Conservation (phyloP, 2,329 filamentous ascomycete species). For the Aspergillus sojae region DNA sequence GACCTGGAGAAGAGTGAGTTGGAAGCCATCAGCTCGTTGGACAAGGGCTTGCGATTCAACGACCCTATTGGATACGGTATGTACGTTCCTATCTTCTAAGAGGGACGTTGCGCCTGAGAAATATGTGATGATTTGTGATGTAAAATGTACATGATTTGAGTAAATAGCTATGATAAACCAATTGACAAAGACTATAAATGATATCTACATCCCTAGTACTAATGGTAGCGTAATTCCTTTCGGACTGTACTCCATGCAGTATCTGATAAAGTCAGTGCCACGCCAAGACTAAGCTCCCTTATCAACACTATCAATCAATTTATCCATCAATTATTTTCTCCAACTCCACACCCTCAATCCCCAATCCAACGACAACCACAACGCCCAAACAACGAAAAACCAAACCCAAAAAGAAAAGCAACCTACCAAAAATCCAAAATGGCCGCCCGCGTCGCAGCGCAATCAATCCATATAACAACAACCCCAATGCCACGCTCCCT, state of each 20-base stretch:
- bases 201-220: too few species aligned
- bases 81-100: constrained; percentile 57
- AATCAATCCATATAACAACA: constrained; percentile 37
- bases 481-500: constrained; percentile 32
- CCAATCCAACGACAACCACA: constrained; percentile 11
- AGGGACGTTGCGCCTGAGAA: neutral
- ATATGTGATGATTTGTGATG: neutral
- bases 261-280: neutral
- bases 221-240: too few species aligned
- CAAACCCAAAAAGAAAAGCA: neutral
- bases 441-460: constrained; percentile 19
- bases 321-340: too few species aligned
- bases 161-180: neutral
- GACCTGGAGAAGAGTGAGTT: constrained; percentile 69
- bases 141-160: constrained; percentile 1
- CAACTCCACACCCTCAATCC: constrained; percentile 2
- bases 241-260: too few species aligned
- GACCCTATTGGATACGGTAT: constrained; percentile 66
- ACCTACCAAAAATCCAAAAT: constrained; percentile 14
- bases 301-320: too few species aligned
- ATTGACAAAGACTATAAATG: neutral
- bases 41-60: constrained; percentile 73
- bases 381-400: neutral
- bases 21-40: constrained; percentile 65
- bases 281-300: neutral